Base-by-base conservation (phyloP, 768 basidiomycete genomes). In the Coprinopsis cinerea region DNA sequence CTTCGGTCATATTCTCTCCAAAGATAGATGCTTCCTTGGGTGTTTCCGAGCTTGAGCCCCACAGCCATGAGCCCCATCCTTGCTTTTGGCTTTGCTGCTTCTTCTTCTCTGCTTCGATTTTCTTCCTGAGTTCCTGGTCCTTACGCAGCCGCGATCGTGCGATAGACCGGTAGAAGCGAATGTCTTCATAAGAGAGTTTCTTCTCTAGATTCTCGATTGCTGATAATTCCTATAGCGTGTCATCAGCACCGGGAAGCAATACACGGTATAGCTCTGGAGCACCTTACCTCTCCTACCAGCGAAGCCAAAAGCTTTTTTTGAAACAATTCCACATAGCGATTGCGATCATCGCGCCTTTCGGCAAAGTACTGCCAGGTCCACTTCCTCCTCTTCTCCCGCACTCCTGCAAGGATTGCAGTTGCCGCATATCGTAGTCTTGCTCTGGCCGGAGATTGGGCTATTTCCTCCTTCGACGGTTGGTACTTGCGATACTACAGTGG, bases 81-180 rank as follows among this genome's bases (percentile, higher is more conserved):
- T 77, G 73, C 39, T 74, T 72, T 54, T 75, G 68, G 20, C 67
- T 49, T 50, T 78, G 73, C 48, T 77, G 69, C 51, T 75, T 73
- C 49, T 76, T 74, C 61, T 75, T 76, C 59, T 82, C 79, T 45
- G 83, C 82, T 59, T 89, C 86, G 47, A 91, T 76, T 34, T 77
- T 65, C 59, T 82, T 83, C 57, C 78, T 77, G 28, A 85, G 69
- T 2, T 82, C 88, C 18, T 81, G 74, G 58, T 98, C 92, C 63
- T 97, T 92, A 57, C 85, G 82, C 14, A 95, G 73, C 55, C 82
- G 82, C 2, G 92, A 92, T 23, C 90, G 83, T 0, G 92, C 90
- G 53, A 98, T 91, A 2, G 93, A 97, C 26, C 96, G 83, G 69
- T 98, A 99, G 68, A 97, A 96, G 2, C 95, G 85, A 44, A 99